phyloP scores from a whole-genome alignment of 1,284 basidiomycete species.

The Athelia psychrophila region DNA sequence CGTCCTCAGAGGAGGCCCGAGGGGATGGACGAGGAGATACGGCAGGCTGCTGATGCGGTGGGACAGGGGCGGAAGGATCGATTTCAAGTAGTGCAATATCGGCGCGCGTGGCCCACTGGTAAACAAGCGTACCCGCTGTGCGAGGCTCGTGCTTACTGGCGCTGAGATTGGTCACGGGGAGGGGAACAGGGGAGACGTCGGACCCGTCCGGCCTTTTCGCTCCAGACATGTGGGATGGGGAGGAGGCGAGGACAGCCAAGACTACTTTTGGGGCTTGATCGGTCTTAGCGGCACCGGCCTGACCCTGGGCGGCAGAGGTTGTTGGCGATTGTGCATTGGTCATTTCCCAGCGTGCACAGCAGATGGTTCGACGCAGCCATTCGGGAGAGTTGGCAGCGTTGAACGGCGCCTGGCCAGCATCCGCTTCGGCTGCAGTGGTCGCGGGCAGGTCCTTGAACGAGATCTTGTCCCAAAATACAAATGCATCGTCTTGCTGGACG shows the following conservation, averaged over 20 bases:
- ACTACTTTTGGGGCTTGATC: slow-evolving; percentile 42
- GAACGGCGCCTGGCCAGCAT: slow-evolving; percentile 15
- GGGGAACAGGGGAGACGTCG: slow-evolving; percentile 57
- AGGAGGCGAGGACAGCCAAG: slow-evolving; percentile 49
- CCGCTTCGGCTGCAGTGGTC: slow-evolving; percentile 22
- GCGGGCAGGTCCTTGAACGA: slow-evolving; percentile 33
- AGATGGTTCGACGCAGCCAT: slow-evolving; percentile 79
- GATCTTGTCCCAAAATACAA: slow-evolving; percentile 74
- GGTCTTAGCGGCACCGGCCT: slow-evolving; percentile 12
- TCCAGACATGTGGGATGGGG: slow-evolving; percentile 27
- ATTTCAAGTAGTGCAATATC: slow-evolving; percentile 56
- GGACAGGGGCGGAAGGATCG: slow-evolving; percentile 34
- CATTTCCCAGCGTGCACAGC: slow-evolving; percentile 72
- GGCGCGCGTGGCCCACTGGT: slow-evolving; percentile 63
- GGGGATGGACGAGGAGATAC: slow-evolving; percentile 17
- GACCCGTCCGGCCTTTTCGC: slow-evolving; percentile 22
- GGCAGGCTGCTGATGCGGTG: slow-evolving; percentile 8
- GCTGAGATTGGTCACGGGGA: slow-evolving; percentile 56
- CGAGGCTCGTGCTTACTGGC: slow-evolving; percentile 62
- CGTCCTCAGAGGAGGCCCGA: slow-evolving; percentile 31
- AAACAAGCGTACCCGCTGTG: slow-evolving; percentile 56
- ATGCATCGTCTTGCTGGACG: slow-evolving; percentile 77
- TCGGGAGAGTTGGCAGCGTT: slow-evolving; percentile 53
- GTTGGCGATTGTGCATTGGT: slow-evolving; percentile 37
- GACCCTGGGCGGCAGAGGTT: slow-evolving; percentile 18